Evolutionary conservation across 2,329 filamentous ascomycete genomes (phyloP), one percentile per base, ranked within the genome.

Genomic region (Scleromitrula shiraiana): DNA sequence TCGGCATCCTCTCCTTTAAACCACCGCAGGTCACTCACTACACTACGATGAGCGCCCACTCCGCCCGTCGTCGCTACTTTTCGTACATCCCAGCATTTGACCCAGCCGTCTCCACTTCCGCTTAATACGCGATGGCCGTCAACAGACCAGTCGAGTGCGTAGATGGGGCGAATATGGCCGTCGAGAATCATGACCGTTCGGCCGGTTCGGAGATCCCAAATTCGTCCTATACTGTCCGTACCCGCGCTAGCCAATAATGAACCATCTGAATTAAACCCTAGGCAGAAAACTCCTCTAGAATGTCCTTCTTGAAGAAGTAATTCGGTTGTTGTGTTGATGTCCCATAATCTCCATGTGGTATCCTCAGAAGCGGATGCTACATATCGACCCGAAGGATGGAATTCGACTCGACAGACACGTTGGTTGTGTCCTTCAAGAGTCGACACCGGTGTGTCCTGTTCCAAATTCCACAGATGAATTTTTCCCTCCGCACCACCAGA

Each of bases 11-110:
- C 70, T 2, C 93, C 91, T 66, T 93, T 94, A 70, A 85, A 97
- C 88, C 93, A 97, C 53, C 89, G 76, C 54, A 98, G 70, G 65
- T 98, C 93, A 1, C 89, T 93, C 7, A 98, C 90, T 27, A 93
- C 85, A 55, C 88, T 91, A 41, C 80, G 84, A 65, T 98, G 93
- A 6, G 93, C 91, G 41, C 91, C 93, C 39, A 98, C 85, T 15
- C 85, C 87, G 10, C 88, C 91, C 0, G 80, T 83, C 54, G 83
- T 82, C 58, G 85, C 79, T 41, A 97, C 90, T 60, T 93, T 91
- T 38, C 93, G 82, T 44, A 98, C 76, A 63, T 98, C 93, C 93
- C 93, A 98, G 68, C 91, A 96, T 67, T 96, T 97, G 61, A 95
- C 82, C 78, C 93, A 97, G 15, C 91, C 91, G 63, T 98, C 93